Percentiles rank a stretch among this genome's conserved stretches.
phyloP scores from a whole-genome alignment of 305 asterid species.

The Plantago coronopus region DNA sequence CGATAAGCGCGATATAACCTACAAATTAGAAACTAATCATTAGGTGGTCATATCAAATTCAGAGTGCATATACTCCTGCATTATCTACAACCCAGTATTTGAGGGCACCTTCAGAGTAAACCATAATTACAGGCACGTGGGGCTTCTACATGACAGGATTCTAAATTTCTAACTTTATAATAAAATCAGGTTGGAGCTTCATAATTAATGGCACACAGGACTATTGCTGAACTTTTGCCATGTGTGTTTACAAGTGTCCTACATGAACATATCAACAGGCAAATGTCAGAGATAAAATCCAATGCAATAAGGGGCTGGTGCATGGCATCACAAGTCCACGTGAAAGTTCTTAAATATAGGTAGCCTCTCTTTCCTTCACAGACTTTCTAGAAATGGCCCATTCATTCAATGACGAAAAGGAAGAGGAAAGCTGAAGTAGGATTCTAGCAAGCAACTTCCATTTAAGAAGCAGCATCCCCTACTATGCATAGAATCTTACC shows the following conservation, averaged over 20 bases:
- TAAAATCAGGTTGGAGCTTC: not conserved
- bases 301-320: constrained; percentile 14
- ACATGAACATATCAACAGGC: constrained; percentile 4
- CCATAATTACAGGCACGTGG: constrained; percentile 10
- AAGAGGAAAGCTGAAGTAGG: too few species aligned
- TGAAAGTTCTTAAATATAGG: not conserved
- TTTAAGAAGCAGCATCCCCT: too few species aligned
- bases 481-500: too few species aligned
- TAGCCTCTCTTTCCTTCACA: too few species aligned
- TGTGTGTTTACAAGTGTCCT: not conserved
- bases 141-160: too few species aligned
- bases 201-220: constrained; percentile 1
- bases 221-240: constrained; percentile 9
- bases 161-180: too few species aligned
- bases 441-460: too few species aligned
- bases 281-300: constrained; percentile 1
- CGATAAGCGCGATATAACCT: constrained; percentile 84
- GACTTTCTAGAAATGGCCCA: too few species aligned
- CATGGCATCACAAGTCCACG: constrained; percentile 8
- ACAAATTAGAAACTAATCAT: constrained; percentile 26
- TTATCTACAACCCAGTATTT: not conserved
- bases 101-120: constrained; percentile 10
- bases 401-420: too few species aligned
- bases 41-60: constrained; percentile 15
- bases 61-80: constrained; percentile 19